Base-by-base conservation (phyloP, 1,284 basidiomycete species). In the Austroboletus niveus region DNA sequence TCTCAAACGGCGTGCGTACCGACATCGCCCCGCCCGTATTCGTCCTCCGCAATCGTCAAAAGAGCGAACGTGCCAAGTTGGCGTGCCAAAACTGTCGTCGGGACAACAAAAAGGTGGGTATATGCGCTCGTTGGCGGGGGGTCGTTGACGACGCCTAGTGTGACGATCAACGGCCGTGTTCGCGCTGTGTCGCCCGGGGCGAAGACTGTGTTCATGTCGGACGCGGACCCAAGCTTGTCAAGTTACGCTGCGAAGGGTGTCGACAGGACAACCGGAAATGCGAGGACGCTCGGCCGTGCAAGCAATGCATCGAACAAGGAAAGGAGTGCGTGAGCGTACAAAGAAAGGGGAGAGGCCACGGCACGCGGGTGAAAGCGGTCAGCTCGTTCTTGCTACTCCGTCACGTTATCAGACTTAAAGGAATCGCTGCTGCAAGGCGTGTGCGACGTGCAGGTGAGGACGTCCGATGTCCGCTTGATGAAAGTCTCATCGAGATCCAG, bases 81-180 rank as follows among this genome's bases (percentile, higher is more conserved):
- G 81, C 80, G 4, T 84, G 80, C 63, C 70, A 74, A 54, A 75
- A 69, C 45, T 84, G 81, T 62, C 74, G 81, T 22, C 74, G 76
- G 56, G 80, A 82, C 57, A 82, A 82, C 55, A 83, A 84, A 62
- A 84, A 84, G 76, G 81, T 76, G 52, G 11, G 57, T 51, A 31
- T 49, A 15, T 14, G 43, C 3, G 15, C 5, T 14, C 20, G 7
- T 17, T n/a, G 27, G 29, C 14, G 34, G 2, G 15, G 45, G 31
- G 38, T 46, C 31, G 46, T 14, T 47, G 14, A 36, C 43, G 11
- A 31, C 9, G 32, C 11, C 5, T 40, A 69, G 57, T 62, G 59
- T 52, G 80, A 83, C 44, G 75, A 83, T 58, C 74, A 79, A 53
- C 75, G 81, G 15, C 82, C 82, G 7, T 85, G 81, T 62, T 70